Evolutionary conservation across 2,329 filamentous ascomycete species (phyloP), one percentile per base, ranked within the genome.

Genomic region (Phialophora expanda): DNA sequence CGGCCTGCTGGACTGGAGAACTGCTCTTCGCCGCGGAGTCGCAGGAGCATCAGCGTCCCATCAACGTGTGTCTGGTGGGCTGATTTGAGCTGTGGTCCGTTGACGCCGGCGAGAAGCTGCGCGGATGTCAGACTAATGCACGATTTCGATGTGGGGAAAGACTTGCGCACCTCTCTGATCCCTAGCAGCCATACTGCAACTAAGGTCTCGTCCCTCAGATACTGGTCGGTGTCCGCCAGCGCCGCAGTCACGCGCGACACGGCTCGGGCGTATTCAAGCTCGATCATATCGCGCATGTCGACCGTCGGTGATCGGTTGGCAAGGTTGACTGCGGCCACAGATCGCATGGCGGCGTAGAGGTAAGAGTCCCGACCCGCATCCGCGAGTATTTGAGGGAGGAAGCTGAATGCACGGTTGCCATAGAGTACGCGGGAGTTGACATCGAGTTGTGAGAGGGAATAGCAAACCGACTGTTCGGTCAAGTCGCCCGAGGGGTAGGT

Each of bases 291-390:
- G 14, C 38, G 41, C 59, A 68, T 63, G 32, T 68, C 60, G 14
- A 66, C 59, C 5, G 66, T 68, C 3, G 63, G 66, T 51, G 66
- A 68, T 24, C 66, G 66, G 38, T 68, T 68, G n/a, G 66, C 63
- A n/a, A 68, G 24, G 28, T 68, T 68, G 28, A 64, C 59, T 8
- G 56, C 58, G 3, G 59, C 66, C 17, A 68, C 66, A 20, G 66
- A 62, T 26, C 66, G 53, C 66, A 68, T 68, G 14, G 66, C 62
- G 22, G 62, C 55, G 28, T 68, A 57, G 12, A 68, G 59, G 48
- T 65, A 66, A n/a, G 66, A 68, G 20, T 62, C 55, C 28, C 20
- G 41, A 24, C 63, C 59, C 26, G 51, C 48, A 14, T 32, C 32
- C 26, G 55, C 32, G n/a, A 68, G 63, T 44, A 68, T 65, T 14